Percentiles rank a stretch among this genome's conserved stretches.
These are phyloP conservation scores for Henckelia pumila DNA, from an alignment of 257 asterid species.

Conservation along the genomic window DNA sequence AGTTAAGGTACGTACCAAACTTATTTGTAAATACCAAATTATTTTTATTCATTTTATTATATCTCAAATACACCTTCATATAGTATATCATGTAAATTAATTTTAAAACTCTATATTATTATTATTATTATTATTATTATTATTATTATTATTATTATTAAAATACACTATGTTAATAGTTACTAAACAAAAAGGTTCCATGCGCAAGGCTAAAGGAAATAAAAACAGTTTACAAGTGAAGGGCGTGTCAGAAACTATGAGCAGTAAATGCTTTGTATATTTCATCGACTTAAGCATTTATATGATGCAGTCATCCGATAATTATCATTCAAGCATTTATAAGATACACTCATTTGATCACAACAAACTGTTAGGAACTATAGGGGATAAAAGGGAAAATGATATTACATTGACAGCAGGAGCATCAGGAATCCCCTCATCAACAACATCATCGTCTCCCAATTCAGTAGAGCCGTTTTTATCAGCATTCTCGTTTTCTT, in stretches of 20 bases:
- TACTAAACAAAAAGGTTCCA: background rate
- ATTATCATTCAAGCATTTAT: too few species aligned
- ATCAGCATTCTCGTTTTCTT: constrained; percentile 40
- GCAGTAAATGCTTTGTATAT: background rate
- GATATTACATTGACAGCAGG: constrained; percentile 35
- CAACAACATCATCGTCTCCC: constrained; percentile 42
- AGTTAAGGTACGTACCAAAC: too few species aligned
- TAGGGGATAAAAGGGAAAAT: constrained; percentile 13
- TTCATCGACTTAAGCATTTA: too few species aligned
- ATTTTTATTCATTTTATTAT: too few species aligned
- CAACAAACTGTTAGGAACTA: background rate
- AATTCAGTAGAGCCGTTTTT: constrained; percentile 40
- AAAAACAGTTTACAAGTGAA: background rate
- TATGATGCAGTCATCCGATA: too few species aligned
- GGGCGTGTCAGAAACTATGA: background rate
- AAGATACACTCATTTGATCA: background rate
- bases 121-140: too few species aligned
- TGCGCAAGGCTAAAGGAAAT: background rate
- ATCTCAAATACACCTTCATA: too few species aligned
- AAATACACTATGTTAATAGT: too few species aligned
- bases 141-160: too few species aligned
- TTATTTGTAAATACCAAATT: too few species aligned
- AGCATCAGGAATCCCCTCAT: constrained; percentile 31
- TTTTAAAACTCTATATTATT: too few species aligned
- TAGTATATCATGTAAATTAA: too few species aligned